Evolutionary conservation across 2,329 filamentous ascomycete genomes (phyloP).

Genomic region (Tolypocladium endophyticum): DNA sequence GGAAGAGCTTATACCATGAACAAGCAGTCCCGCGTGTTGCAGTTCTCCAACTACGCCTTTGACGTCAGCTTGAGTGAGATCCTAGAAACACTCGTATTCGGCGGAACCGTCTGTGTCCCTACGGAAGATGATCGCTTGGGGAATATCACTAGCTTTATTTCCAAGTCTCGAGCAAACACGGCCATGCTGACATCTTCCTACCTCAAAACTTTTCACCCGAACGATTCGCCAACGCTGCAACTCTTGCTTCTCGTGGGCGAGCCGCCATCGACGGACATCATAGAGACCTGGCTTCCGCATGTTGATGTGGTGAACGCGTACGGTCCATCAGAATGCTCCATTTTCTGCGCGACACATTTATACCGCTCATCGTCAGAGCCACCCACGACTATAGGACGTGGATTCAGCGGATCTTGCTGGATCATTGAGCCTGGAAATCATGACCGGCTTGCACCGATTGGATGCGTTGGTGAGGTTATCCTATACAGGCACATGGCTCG

Average conservation of each 20-base stretch:
- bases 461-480: conserved; percentile 4
- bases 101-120: neutral
- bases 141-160: neutral
- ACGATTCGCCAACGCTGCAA: conserved; percentile 4
- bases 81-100: neutral
- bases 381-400: neutral
- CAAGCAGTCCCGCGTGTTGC: neutral
- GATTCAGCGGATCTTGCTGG: conserved; percentile 4
- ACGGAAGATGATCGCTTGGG: neutral
- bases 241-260: conserved; percentile 8
- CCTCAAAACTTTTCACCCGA: conserved; percentile 2
- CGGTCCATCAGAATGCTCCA: conserved; percentile 8
- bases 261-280: conserved; percentile 3
- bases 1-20: conserved; percentile 1
- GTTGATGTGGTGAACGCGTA: conserved; percentile 8
- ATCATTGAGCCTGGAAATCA: conserved; percentile 2
- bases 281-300: conserved; percentile 7
- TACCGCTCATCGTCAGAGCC: neutral
- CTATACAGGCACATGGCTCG: conserved; percentile 24
- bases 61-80: neutral
- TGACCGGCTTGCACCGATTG: neutral
- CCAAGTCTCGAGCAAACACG: neutral
- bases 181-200: conserved; percentile 7
- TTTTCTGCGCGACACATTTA: conserved; percentile 5
- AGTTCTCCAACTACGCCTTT: neutral